Evolutionary conservation across 73 alveolate genomes (phyloP), one percentile per base, ranked within the genome.

Genomic region (Stentor coeruleus): DNA sequence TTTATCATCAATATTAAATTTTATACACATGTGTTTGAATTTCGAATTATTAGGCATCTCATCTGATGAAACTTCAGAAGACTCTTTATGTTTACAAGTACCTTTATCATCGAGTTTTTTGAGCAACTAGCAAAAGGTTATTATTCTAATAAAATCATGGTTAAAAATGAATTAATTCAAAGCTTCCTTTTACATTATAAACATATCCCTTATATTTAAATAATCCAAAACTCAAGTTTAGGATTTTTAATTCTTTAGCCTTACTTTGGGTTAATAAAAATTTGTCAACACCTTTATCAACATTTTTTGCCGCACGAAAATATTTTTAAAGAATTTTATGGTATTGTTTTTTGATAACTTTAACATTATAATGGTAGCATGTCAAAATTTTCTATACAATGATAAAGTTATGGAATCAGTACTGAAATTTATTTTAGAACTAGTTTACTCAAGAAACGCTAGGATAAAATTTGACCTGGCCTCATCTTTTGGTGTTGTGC

Each of bases 381-480:
- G n/a, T 35, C 66, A 14, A 75, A 36, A 36, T 2, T n/a, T n/a
- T 35, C 11, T 39, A 35, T 40, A 39, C 38, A 40, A 75, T 38
- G n/a, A 31, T 38, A 40, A n/a, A 6, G 35, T 75, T n/a, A 39
- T 37, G 2, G n/a, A 75, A n/a, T 31, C 83, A 20, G 14, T 75
- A 36, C 38, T 75, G 33, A 35, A 37, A 36, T 75, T 75, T 75
- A 20, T 75, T 20, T 11, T 14, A 0, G 83, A 75, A 35, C 26
- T 75, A 31, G 31, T 38, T 14, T 33, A 20, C 20, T 36, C 33
- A n/a, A 31, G 72, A 20, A 39, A 37, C 2, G 6, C 59, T 11
- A 31, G 83, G 14, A 75, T 75, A 39, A 2, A 20, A 75, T 75
- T 75, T 75, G 83, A 75, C 30, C n/a, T 39, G 11, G 31, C 81